Evolutionary conservation across 495 filamentous ascomycete genomes (phyloP).

Genomic region (Penicillium maclennaniae): DNA sequence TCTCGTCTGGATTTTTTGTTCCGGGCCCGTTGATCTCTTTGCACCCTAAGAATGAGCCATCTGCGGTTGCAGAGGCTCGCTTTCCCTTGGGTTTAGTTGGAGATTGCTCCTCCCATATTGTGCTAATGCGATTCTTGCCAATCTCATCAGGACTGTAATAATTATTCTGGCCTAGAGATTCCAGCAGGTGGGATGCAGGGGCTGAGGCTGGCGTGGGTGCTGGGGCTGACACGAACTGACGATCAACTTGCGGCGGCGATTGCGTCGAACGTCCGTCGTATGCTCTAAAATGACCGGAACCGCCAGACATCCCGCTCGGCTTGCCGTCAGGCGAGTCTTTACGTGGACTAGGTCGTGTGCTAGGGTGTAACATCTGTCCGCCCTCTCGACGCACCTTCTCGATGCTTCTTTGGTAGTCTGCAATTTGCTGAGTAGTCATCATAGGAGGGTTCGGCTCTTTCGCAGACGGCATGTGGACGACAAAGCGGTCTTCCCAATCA

Average conservation of each 20-base stretch:
- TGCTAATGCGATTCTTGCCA: constrained; percentile 38
- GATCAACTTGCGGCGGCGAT: constrained; percentile 9
- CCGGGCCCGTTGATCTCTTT: constrained; percentile 38
- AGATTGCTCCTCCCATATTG: constrained; percentile 35
- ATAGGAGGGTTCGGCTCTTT: constrained; percentile 42
- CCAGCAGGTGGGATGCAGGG: constrained; percentile 1
- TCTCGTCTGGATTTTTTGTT: constrained; percentile 41
- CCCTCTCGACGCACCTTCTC: constrained; percentile 30
- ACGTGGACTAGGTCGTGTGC: constrained; percentile 32
- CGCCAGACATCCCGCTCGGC: not conserved
- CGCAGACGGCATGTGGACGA: constrained; percentile 46
- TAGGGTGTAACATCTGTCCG: constrained; percentile 29
- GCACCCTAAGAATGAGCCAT: constrained; percentile 49
- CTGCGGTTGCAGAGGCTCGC: constrained; percentile 18
- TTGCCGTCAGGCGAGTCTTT: constrained; percentile 26
- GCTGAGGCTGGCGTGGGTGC: not conserved
- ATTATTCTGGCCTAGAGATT: constrained; percentile 6
- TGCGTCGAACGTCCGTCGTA: constrained; percentile 20
- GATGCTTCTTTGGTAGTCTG: constrained; percentile 39
- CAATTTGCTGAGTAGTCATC: constrained; percentile 39
- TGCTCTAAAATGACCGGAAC: constrained; percentile 10
- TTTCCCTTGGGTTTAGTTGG: constrained; percentile 26
- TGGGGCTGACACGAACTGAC: not conserved
- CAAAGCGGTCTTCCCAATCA: constrained; percentile 45
- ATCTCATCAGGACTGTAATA: constrained; percentile 46